These are phyloP conservation scores for Ceriops zippeliana DNA, from an alignment of 345 rosid species.

Conservation along the genomic window DNA sequence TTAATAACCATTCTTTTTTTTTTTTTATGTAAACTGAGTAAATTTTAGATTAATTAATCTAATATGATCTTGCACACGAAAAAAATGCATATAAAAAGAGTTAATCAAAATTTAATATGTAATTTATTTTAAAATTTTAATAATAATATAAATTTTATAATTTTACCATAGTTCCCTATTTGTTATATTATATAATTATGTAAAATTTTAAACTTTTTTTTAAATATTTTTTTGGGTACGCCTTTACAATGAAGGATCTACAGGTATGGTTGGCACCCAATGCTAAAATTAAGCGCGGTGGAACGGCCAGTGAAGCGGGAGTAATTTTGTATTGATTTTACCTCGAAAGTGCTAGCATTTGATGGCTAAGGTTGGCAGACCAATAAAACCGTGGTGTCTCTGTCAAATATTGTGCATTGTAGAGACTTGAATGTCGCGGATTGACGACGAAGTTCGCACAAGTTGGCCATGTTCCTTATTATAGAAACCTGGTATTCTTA, in stretches of 20 bases:
- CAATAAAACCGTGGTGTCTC: neutral
- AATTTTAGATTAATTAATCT: no score
- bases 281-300: neutral
- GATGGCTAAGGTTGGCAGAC: slow-evolving; percentile 13
- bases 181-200: no score
- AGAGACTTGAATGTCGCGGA: neutral
- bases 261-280: slow-evolving; percentile 1
- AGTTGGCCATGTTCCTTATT: neutral
- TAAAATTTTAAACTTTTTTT: no score
- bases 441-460: neutral
- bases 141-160: no score
- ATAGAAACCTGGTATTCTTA: neutral
- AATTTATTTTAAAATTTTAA: no score
- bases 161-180: no score
- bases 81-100: no score
- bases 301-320: neutral
- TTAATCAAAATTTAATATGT: no score
- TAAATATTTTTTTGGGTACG: no score
- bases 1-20: no score
- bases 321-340: neutral
- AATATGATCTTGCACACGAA: no score
- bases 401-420: neutral
- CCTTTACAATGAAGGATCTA: neutral
- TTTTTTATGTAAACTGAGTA: no score
- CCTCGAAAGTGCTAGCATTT: slow-evolving; percentile 19